Base-by-base conservation (phyloP, 2,329 filamentous ascomycete species). In the Penicillium sp. region DNA sequence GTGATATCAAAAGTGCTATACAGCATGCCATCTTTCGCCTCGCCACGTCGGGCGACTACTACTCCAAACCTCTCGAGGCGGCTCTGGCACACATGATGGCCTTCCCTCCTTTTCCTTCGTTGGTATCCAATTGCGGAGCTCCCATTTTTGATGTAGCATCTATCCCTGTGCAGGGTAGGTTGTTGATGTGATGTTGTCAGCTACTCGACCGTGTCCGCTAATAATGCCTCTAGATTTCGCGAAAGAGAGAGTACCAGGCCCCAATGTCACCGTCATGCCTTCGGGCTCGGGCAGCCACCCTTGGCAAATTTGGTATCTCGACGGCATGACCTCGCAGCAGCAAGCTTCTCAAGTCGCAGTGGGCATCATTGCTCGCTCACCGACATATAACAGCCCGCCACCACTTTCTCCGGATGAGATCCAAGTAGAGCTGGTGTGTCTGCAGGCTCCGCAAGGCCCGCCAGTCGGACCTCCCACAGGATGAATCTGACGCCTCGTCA, bases 221-320 rank as follows among this genome's bases (percentile, higher is more conserved):
- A 54, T 51, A 37, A 36, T n/a, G n/a, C 54, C 18, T 27, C n/a
- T 27, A 77, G 75, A 67, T 35, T 75, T 76, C 47, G 69, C 66
- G 16, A 66, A 67, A 44, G 74, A 76, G 62, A 68, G 63, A 24
- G 61, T 64, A n/a, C 61, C 67, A 6, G 63, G 63, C 35, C 58
- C 66, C 24, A 63, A 66, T 18, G 69, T 72, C 3, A 66, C 59
- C 4, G 56, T 76, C 2, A 69, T 70, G 55, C 68, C 65, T n/a
- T 60, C 71, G 11, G 75, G 75, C 3, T 68, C 61, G 35, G 62
- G 65, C 22, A 47, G 62, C 22, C 62, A 58, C 44, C 72, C 74
- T 2, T 77, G 74, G 74, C 69, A 69, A 54, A 72, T 73, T n/a
- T 75, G 70, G 71, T 75, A 71, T 54, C 63, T 75, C 24, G 70